These are phyloP conservation scores for Hypoxylon trugodes DNA, from an alignment of 495 filamentous ascomycete species.

Conservation along the genomic window DNA sequence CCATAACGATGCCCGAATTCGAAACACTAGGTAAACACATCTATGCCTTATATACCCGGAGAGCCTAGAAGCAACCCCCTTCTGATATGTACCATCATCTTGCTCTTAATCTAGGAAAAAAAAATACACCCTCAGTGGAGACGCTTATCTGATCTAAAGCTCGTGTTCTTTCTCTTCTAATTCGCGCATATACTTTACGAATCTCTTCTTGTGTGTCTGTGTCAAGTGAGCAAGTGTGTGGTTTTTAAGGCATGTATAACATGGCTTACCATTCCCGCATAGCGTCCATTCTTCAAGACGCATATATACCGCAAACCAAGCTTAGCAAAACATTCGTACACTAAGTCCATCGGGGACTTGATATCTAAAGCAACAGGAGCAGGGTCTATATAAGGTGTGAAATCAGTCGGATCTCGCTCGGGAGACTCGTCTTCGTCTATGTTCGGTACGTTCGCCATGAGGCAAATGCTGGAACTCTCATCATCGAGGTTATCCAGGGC, in stretches of 20 bases:
- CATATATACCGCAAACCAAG: slow-evolving; percentile 92
- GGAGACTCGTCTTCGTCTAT: slow-evolving; percentile 66
- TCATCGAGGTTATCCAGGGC: slow-evolving; percentile 82
- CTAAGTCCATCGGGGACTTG: slow-evolving; percentile 89
- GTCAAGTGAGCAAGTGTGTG: slow-evolving; percentile 36
- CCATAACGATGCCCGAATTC: slow-evolving; percentile 1
- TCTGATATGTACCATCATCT: slow-evolving; percentile 12
- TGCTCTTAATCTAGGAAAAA: slow-evolving; percentile 1
- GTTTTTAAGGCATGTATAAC: not conserved
- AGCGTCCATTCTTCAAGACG: slow-evolving; percentile 82
- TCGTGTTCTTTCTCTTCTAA: slow-evolving; percentile 67
- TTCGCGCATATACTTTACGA: slow-evolving; percentile 92
- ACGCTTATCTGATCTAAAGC: not conserved
- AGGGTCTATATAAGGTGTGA: slow-evolving; percentile 90
- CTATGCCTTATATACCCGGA: not conserved
- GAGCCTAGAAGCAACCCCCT: not conserved
- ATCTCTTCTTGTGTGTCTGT: slow-evolving; percentile 90
- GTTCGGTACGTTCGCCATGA: slow-evolving; percentile 75
- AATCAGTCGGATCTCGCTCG: slow-evolving; percentile 76
- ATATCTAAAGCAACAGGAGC: slow-evolving; percentile 90
- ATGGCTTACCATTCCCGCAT: slow-evolving; percentile 79
- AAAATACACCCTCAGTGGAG: not conserved
- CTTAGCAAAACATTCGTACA: slow-evolving; percentile 97
- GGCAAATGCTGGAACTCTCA: slow-evolving; percentile 75
- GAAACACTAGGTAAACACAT: not conserved